Evolutionary conservation across 768 basidiomycete species (phyloP).

Genomic region (Trametes cinnabarina): DNA sequence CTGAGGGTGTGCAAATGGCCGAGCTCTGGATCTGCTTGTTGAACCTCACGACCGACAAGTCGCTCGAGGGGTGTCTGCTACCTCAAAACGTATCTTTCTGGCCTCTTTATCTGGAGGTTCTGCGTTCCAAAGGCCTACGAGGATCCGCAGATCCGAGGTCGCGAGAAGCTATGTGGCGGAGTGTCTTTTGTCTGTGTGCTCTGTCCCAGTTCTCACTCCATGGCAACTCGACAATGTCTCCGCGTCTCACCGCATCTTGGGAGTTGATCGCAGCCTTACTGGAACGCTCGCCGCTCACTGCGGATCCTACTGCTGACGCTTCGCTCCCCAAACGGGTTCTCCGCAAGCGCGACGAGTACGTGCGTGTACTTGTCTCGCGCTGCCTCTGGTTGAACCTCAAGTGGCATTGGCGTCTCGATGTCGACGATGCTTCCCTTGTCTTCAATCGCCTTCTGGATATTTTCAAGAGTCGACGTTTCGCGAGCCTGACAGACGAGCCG

Average conservation of each 20-base stretch:
- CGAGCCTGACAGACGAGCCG: slow-evolving; percentile 60
- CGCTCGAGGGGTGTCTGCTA: slow-evolving; percentile 4
- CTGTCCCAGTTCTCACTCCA: slow-evolving; percentile 74
- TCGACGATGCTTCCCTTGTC: slow-evolving; percentile 51
- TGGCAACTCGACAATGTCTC: slow-evolving; percentile 42
- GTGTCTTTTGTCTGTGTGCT: slow-evolving; percentile 65
- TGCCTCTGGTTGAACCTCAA: slow-evolving; percentile 68
- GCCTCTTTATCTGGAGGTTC: slow-evolving; percentile 31
- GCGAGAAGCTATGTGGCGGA: slow-evolving; percentile 73
- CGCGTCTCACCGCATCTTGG: slow-evolving; percentile 62
- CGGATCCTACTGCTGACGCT: slow-evolving; percentile 44
- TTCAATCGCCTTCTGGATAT: slow-evolving; percentile 67
- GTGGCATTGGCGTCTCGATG: slow-evolving; percentile 76
- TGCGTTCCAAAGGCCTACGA: slow-evolving; percentile 14
- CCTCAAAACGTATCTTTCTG: slow-evolving; percentile 38
- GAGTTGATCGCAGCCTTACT: slow-evolving; percentile 57
- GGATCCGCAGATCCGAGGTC: slow-evolving; percentile 36
- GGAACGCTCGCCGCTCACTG: slow-evolving; percentile 54
- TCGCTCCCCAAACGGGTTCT: slow-evolving; percentile 37
- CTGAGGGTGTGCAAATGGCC: slow-evolving; percentile 35
- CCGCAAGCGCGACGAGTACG: slow-evolving; percentile 65
- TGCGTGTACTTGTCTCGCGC: slow-evolving; percentile 64
- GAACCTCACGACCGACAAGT: slow-evolving; percentile 39
- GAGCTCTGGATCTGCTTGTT: slow-evolving; percentile 78
- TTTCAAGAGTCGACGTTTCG: slow-evolving; percentile 75